Conservation (phyloP, 345 rosid species). For the Nephelium lappaceum region DNA sequence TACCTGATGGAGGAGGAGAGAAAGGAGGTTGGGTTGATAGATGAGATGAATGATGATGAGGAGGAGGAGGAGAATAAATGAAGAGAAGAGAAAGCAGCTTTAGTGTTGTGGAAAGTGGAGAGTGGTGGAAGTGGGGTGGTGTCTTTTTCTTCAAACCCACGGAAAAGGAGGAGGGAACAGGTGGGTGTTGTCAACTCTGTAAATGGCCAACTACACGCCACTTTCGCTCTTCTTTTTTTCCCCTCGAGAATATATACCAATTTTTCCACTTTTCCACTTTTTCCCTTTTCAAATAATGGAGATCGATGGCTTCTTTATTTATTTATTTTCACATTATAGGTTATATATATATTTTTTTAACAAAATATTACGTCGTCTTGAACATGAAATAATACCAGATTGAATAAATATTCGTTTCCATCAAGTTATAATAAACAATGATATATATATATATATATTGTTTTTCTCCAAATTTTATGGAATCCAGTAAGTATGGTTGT, state of each 20-base stretch:
- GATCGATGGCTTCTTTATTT: too few species aligned
- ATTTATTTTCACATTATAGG: too few species aligned
- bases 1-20: background rate
- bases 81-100: background rate
- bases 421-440: too few species aligned
- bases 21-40: background rate
- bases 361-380: too few species aligned
- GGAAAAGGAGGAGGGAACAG: background rate
- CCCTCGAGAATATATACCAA: background rate
- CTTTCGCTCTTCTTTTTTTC: background rate
- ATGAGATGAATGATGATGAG: background rate
- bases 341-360: too few species aligned
- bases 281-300: too few species aligned
- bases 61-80: background rate
- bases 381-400: too few species aligned
- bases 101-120: background rate
- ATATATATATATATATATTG: too few species aligned
- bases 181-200: background rate
- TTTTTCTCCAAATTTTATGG: too few species aligned
- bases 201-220: background rate
- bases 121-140: background rate
- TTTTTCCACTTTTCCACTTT: background rate
- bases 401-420: too few species aligned
- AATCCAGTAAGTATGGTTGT: too few species aligned
- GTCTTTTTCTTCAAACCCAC: conserved; percentile 1